Evolutionary conservation across 768 basidiomycete genomes (phyloP).

Genomic region (Favolaschia claudopus): DNA sequence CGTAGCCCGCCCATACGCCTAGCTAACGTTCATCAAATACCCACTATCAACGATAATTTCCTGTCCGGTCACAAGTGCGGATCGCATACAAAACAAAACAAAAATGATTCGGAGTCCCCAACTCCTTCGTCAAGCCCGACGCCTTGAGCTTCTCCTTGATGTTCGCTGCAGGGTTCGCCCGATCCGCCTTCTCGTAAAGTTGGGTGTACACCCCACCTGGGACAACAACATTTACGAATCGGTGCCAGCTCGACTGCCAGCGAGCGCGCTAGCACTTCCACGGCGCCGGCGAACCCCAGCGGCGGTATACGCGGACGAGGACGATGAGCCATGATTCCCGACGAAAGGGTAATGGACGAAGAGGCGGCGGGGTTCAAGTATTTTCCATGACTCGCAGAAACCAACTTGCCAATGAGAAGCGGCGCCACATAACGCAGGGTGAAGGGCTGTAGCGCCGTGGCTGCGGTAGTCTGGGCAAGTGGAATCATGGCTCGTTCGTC

Average conservation of each 20-base stretch:
- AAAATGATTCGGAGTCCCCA: not conserved
- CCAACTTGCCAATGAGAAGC: slow-evolving; percentile 2
- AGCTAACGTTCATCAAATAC: too few species aligned
- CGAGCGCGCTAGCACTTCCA: not conserved
- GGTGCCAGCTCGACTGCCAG: slow-evolving; percentile 6
- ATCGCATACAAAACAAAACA: slow-evolving; percentile 4
- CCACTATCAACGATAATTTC: not conserved
- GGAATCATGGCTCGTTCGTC: not conserved
- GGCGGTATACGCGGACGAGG: not conserved
- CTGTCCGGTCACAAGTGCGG: slow-evolving; percentile 1
- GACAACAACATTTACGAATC: not conserved
- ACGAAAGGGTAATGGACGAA: slow-evolving; percentile 6
- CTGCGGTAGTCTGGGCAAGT: not conserved
- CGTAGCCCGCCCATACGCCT: too few species aligned
- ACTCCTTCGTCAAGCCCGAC: not conserved
- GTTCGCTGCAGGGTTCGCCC: not conserved
- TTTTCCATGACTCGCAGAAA: not conserved
- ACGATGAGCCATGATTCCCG: not conserved
- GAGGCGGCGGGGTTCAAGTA: not conserved
- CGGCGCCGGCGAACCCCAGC: not conserved
- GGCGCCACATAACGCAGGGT: slow-evolving; percentile 6
- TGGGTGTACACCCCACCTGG: not conserved
- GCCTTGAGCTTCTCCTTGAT: not conserved
- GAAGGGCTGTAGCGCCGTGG: not conserved
- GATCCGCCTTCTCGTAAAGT: not conserved